Evolutionary conservation across 192 early-diverging fungal genomes (phyloP).

Genomic region (Geranomyces michiganensis): DNA sequence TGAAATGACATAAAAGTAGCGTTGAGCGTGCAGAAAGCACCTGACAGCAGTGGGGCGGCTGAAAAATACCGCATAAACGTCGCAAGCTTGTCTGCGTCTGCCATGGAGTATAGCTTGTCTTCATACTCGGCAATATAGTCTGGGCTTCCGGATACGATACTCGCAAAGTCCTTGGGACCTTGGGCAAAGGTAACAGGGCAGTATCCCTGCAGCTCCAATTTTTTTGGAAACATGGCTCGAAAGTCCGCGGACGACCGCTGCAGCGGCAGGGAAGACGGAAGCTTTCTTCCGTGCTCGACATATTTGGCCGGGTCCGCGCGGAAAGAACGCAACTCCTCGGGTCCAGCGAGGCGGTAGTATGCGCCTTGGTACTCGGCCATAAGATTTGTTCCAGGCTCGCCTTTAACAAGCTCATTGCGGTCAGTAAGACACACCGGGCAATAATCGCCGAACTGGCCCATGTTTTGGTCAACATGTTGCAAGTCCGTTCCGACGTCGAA

Average conservation of each 20-base stretch:
- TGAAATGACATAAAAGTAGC: too few relatives aligned
- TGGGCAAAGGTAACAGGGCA: slow-evolving; percentile 58
- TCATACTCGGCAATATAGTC: slow-evolving; percentile 54
- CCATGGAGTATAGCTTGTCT: slow-evolving; percentile 49
- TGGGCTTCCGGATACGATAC: slow-evolving; percentile 45
- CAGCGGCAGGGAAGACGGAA: slow-evolving; percentile 52
- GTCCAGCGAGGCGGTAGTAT: slow-evolving; percentile 46
- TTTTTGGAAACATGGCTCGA: slow-evolving; percentile 51
- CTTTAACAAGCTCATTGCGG: slow-evolving; percentile 39
- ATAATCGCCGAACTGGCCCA: slow-evolving; percentile 51
- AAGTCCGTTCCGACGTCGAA: slow-evolving; percentile 43
- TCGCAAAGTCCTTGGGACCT: slow-evolving; percentile 45
- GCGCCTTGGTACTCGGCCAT: slow-evolving; percentile 55
- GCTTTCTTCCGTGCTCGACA: slow-evolving; percentile 25
- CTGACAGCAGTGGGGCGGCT: too few relatives aligned
- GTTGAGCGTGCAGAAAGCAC: too few relatives aligned
- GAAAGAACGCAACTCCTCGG: slow-evolving; percentile 42
- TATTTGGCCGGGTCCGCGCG: slow-evolving; percentile 47
- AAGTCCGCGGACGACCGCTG: slow-evolving; percentile 21
- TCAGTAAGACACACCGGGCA: slow-evolving; percentile 53
- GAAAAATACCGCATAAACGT: slow-evolving; percentile 47
- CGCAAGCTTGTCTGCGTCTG: slow-evolving; percentile 28
- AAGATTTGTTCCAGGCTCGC: slow-evolving; percentile 31
- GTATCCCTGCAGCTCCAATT: slow-evolving; percentile 60
- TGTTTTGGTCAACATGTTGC: slow-evolving; percentile 27